These are phyloP conservation scores for Apiotrichum mycotoxinovorans DNA, from an alignment of 1,284 basidiomycete genomes.

Conservation along the genomic window DNA sequence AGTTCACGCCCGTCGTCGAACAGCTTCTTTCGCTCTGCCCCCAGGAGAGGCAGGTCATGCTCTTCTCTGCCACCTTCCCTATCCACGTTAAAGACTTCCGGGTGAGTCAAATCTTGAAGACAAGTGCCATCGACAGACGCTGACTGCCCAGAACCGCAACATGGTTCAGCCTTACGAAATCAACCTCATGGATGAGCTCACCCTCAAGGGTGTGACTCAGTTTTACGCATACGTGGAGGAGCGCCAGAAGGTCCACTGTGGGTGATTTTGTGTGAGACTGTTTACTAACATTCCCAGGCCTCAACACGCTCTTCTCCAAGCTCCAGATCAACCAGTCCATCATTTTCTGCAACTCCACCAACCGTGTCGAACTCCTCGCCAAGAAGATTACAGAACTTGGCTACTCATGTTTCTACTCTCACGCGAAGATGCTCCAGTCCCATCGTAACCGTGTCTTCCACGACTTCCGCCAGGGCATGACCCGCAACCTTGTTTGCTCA, in stretches of 20 bases:
- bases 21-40: constrained; percentile 85
- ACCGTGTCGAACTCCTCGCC: constrained; percentile 96
- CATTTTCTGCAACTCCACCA: constrained; percentile 99
- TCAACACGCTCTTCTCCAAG: constrained; percentile 50
- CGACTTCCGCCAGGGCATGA: constrained; percentile 97
- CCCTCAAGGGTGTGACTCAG: constrained; percentile 96
- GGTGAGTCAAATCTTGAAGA: constrained; percentile 16
- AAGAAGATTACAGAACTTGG: constrained; percentile 99
- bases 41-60: constrained; percentile 88
- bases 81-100: constrained; percentile 99
- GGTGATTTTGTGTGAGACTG: background rate
- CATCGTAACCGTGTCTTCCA: constrained; percentile 99
- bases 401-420: constrained; percentile 99
- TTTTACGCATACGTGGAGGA: constrained; percentile 99
- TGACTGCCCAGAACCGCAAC: constrained; percentile 71
- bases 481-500: constrained; percentile 94
- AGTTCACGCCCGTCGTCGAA: constrained; percentile 98
- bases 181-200: constrained; percentile 99
- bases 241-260: constrained; percentile 96
- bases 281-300: constrained; percentile 8
- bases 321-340: constrained; percentile 99
- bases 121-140: background rate
- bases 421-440: constrained; percentile 98
- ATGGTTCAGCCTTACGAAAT: constrained; percentile 97
- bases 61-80: constrained; percentile 98